These are phyloP conservation scores for Geranium incanum DNA, from an alignment of 441 rosid species.

Conservation along the genomic window DNA sequence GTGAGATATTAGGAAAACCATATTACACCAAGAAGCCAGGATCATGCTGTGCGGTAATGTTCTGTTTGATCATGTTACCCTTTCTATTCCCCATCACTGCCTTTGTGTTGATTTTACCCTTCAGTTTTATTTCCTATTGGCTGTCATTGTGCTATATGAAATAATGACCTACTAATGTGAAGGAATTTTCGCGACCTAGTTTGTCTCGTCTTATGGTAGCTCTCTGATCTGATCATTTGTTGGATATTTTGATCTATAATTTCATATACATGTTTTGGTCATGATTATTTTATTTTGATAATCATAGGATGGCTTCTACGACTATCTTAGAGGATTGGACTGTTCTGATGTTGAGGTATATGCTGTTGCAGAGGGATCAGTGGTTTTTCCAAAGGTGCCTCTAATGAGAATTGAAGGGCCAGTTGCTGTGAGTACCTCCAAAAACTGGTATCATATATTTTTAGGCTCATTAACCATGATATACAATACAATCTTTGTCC, in stretches of 20 bases:
- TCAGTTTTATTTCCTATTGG: neutral
- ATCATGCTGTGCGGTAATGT: neutral
- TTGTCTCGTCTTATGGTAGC: neutral
- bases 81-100: too few relatives aligned
- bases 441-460: neutral
- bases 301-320: constrained; percentile 66
- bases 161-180: neutral
- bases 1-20: neutral
- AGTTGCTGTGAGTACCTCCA: constrained; percentile 58
- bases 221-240: neutral
- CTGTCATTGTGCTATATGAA: neutral
- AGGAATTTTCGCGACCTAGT: neutral
- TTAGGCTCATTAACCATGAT: neutral
- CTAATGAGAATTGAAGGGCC: constrained; percentile 87
- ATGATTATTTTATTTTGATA: constrained; percentile 15
- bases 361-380: constrained; percentile 82
- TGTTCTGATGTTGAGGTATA: constrained; percentile 85
- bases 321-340: constrained; percentile 71
- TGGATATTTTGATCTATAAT: neutral
- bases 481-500: too few relatives aligned
- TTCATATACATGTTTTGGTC: too few relatives aligned
- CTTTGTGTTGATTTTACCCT: neutral
- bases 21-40: neutral
- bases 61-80: too few relatives aligned
- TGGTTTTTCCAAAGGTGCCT: constrained; percentile 94